phyloP scores from a whole-genome alignment of 73 alveolate genomes.

The Paramecium bursaria region DNA sequence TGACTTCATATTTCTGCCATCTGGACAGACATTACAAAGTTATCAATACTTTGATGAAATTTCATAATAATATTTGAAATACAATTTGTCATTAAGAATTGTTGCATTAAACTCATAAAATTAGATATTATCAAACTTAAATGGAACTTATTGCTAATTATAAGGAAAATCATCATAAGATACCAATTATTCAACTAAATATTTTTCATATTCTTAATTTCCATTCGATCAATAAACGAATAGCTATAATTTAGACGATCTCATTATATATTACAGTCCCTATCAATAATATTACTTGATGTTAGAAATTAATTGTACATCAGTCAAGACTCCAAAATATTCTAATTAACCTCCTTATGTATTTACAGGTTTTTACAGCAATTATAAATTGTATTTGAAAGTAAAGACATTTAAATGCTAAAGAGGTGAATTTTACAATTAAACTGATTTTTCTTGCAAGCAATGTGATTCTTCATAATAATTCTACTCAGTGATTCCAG shows the following conservation, averaged over 20 bases:
- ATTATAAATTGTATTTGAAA: not conserved
- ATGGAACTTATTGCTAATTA: not conserved
- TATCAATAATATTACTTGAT: not conserved
- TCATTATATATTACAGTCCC: not conserved
- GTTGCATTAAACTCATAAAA: not conserved
- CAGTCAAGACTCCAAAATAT: not conserved
- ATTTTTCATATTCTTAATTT: not conserved
- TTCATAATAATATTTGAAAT: too few species aligned
- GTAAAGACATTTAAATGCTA: not conserved
- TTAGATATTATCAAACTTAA: not conserved
- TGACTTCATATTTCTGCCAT: not conserved
- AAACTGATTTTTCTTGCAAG: not conserved
- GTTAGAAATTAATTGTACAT: not conserved
- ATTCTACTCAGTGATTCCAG: not conserved
- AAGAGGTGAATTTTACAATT: not conserved
- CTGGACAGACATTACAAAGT: too few species aligned
- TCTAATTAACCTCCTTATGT: not conserved
- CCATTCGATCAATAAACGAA: not conserved
- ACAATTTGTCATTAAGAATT: constrained; percentile 9
- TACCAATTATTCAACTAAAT: not conserved
- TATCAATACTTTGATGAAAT: too few species aligned
- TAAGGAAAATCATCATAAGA: not conserved
- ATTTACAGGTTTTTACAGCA: not conserved
- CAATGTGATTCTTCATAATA: not conserved
- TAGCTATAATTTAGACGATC: not conserved